Base-by-base conservation (phyloP, 1,284 basidiomycete species). In the Uromyces viciae-fabae region DNA sequence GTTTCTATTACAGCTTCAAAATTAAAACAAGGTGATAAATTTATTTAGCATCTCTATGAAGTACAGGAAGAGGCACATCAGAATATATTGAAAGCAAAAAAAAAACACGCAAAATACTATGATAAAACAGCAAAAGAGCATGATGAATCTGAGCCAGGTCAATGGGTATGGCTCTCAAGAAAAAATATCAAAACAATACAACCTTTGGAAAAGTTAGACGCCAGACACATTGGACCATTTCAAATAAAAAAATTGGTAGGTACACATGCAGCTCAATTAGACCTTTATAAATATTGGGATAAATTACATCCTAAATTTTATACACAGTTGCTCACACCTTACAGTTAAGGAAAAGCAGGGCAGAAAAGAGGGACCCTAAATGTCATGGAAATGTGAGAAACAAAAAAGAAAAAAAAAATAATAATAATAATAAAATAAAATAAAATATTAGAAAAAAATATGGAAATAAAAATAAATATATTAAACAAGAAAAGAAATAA, bases 221-320 rank as follows among this genome's bases (percentile, higher is more conserved):
- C 28, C n/a, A 36, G 52, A 5, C 56, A 62, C 33, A 15, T 75
- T 15, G 73, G 73, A 14, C 73, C 73, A 17, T 75, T 75, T 31
- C 22, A 19, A 9, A 56, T 75, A 22, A 1, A 40, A 2, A 38
- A 62, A n/a, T 54, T 74, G 71, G 33, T 74, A 3, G 71, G 71
- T 2, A 5, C 15, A 2, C 31, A 58, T 17, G 49, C 71, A 3
- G 71, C 56, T 9, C n/a, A 31, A 56, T 36, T 71, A 25, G 46
- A 52, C 19, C 31, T 74, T 38, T 3, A 14, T 1, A 15, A 33
- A 1, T 25, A n/a, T 38, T 74, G 56, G 15, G 33, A 43, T 2
- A 56, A 56, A 33, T 25, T 74, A 7, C 71, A 74, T n/a, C 49
- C 52, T 3, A 31, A 31, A 1, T 74, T 52, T 40, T 54, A 74